Evolutionary conservation across 495 filamentous ascomycete genomes (phyloP).

Genomic region (Penicillium desertorum): DNA sequence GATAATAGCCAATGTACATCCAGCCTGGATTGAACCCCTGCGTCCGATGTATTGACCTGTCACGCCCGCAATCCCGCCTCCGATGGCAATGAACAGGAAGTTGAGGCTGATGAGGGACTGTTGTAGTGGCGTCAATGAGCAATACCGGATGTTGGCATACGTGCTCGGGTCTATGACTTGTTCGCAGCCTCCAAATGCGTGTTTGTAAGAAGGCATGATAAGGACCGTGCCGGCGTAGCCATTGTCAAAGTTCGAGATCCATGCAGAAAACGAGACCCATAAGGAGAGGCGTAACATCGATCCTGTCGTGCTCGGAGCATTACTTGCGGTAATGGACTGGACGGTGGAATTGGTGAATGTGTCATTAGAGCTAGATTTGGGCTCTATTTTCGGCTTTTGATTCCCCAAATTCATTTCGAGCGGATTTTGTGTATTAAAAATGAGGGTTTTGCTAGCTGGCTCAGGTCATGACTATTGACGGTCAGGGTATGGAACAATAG

Average conservation of each 20-base stretch:
- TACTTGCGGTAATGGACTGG: not conserved
- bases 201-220: slow-evolving; percentile 31
- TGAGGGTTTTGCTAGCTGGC: not conserved
- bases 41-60: slow-evolving; percentile 26
- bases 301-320: slow-evolving; percentile 12
- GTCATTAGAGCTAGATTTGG: not conserved
- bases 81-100: slow-evolving; percentile 30
- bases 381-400: not conserved
- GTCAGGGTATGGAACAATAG: not conserved
- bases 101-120: slow-evolving; percentile 33
- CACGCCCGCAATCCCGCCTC: slow-evolving; percentile 26
- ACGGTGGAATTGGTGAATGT: not conserved
- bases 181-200: slow-evolving; percentile 26
- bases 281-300: slow-evolving; percentile 28
- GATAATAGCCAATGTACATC: slow-evolving; percentile 22
- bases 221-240: slow-evolving; percentile 27
- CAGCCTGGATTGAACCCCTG: slow-evolving; percentile 23
- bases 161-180: slow-evolving; percentile 19
- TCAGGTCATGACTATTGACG: not conserved
- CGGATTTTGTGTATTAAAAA: not conserved
- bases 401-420: not conserved
- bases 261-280: slow-evolving; percentile 30
- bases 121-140: slow-evolving; percentile 27
- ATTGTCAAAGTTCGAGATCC: slow-evolving; percentile 31
- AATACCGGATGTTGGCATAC: slow-evolving; percentile 10